These are phyloP conservation scores for Vitis cinerea DNA, from an alignment of 164 flowering plant species.

Conservation along the genomic window DNA sequence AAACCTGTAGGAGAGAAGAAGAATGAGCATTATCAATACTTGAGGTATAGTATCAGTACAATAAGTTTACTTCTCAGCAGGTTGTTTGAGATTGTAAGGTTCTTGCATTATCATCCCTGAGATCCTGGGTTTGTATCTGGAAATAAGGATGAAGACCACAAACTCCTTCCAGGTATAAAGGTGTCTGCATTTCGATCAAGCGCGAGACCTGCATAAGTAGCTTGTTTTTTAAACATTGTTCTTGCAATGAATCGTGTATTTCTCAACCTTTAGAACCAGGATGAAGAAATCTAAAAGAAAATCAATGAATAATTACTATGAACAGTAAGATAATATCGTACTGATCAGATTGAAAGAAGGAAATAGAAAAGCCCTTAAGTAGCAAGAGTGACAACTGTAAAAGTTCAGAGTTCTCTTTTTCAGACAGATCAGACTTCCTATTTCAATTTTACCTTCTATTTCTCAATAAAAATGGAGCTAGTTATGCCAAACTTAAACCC, in stretches of 20 bases:
- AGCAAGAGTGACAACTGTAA: no score
- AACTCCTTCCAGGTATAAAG: slow-evolving; percentile 75
- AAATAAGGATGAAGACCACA: slow-evolving; percentile 66
- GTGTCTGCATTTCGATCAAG: slow-evolving; percentile 93
- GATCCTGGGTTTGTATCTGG: slow-evolving; percentile 26
- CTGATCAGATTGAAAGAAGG: no score
- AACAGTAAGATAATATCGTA: no score
- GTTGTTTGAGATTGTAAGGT: slow-evolving; percentile 13
- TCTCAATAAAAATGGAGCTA: no score
- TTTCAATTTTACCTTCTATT: no score
- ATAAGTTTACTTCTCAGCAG: not conserved
- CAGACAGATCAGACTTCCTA: no score
- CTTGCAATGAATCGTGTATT: not conserved
- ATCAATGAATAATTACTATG: not conserved
- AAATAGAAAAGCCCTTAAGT: no score
- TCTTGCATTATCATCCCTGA: slow-evolving; percentile 10
- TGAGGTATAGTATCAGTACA: not conserved
- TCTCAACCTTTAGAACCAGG: no score
- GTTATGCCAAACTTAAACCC: no score
- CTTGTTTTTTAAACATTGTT: not conserved
- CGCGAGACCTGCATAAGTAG: slow-evolving; percentile 67
- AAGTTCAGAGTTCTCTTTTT: no score
- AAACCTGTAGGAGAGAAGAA: not conserved
- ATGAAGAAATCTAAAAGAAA: not conserved
- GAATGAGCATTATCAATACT: not conserved